Percentiles rank a stretch among this genome's conserved stretches.
Evolutionary conservation across 176 grass and related monocot genomes (phyloP).

Genomic region (Eleusine coracana): DNA sequence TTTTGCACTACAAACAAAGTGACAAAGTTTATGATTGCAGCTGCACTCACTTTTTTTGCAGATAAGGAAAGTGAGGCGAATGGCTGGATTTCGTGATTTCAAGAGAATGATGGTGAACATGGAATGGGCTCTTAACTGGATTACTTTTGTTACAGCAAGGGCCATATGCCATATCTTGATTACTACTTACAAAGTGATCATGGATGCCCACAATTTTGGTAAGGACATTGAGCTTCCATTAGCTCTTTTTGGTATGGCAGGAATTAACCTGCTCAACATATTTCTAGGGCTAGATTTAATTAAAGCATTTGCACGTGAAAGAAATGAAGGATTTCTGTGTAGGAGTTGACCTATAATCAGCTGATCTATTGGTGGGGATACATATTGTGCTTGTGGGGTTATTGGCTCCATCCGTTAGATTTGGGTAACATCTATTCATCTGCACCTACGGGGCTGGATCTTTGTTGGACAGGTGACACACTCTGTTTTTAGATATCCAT

Average conservation of each 20-base stretch:
- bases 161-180: slow-evolving; percentile 77
- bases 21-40: slow-evolving; percentile 54
- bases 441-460: no score
- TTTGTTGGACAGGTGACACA: no score
- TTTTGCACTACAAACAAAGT: not conserved
- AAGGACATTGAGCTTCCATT: slow-evolving; percentile 83
- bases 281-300: slow-evolving; percentile 76
- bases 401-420: no score
- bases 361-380: no score
- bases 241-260: slow-evolving; percentile 88
- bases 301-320: slow-evolving; percentile 71
- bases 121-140: slow-evolving; percentile 91
- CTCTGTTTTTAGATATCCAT: no score
- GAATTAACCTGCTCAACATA: slow-evolving; percentile 92
- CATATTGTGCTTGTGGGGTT: no score
- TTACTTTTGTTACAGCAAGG: slow-evolving; percentile 67
- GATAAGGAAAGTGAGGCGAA: slow-evolving; percentile 79
- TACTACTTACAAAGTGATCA: slow-evolving; percentile 67
- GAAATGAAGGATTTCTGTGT: slow-evolving; percentile 21
- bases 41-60: slow-evolving; percentile 92
- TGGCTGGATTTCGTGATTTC: slow-evolving; percentile 74
- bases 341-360: no score
- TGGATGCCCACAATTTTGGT: slow-evolving; percentile 79
- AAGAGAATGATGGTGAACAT: slow-evolving; percentile 64
- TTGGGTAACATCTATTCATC: no score